A percentile compares a stretch with the other conserved stretches of the same genome.
phyloP scores from a whole-genome alignment of 1,284 basidiomycete genomes.

The Vanrija pseudolonga region DNA sequence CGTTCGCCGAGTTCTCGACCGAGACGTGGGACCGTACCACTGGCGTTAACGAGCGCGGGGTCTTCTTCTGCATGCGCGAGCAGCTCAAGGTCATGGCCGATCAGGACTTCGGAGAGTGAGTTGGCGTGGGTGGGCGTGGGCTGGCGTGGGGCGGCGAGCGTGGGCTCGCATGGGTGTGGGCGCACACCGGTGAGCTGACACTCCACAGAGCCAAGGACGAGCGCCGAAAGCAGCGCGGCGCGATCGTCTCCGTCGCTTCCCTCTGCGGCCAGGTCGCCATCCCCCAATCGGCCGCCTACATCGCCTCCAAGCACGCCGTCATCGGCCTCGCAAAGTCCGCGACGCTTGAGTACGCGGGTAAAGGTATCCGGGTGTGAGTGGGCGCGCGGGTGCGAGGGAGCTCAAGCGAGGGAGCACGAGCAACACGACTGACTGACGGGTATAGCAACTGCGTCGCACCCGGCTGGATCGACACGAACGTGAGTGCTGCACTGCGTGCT shows the following conservation, averaged over 20 bases:
- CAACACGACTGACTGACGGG: background rate
- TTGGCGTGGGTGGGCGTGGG: background rate
- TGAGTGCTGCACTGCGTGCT: background rate
- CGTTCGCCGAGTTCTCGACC: slow-evolving; percentile 14
- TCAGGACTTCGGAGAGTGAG: slow-evolving; percentile 12
- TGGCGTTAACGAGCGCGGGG: slow-evolving; percentile 25
- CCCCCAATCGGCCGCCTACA: slow-evolving; percentile 6
- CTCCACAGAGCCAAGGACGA: background rate
- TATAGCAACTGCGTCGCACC: slow-evolving; percentile 18
- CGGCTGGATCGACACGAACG: slow-evolving; percentile 7
- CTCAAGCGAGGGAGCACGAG: background rate
- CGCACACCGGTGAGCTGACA: background rate
- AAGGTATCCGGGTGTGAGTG: slow-evolving; percentile 13
- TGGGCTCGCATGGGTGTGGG: no score
- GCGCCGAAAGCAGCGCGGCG: slow-evolving; percentile 19
- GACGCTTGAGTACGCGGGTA: slow-evolving; percentile 13
- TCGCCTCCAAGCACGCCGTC: slow-evolving; percentile 20
- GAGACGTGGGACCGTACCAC: slow-evolving; percentile 27
- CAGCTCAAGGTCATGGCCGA: slow-evolving; percentile 19
- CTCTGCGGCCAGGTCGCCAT: slow-evolving; percentile 6
- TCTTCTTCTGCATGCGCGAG: slow-evolving; percentile 21
- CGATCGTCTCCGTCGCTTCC: slow-evolving; percentile 19
- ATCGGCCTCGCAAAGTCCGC: slow-evolving; percentile 18
- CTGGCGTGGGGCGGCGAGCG: no score
- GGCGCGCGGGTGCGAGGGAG: background rate